Conservation (phyloP, 2,329 filamentous ascomycete genomes). For the Trichoderma polysporum region DNA sequence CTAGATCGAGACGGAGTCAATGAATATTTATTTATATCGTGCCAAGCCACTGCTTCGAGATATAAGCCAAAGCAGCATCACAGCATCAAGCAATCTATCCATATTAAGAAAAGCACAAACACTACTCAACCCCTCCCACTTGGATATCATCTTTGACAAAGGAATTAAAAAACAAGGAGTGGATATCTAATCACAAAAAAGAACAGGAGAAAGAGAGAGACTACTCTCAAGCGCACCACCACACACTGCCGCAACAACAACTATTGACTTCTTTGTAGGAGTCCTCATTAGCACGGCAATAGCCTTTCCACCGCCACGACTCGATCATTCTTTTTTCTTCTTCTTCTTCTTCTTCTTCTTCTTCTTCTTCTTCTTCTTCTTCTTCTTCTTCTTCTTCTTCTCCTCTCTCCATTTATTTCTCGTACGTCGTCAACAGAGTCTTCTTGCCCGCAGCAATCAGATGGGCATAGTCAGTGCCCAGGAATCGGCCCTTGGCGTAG, state of each 20-base stretch:
- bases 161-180: neutral
- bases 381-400: too few relatives aligned
- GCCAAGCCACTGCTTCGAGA: neutral
- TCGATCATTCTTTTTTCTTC: neutral
- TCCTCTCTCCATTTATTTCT: too few relatives aligned
- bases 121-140: neutral
- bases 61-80: neutral
- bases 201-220: neutral
- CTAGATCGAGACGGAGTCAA: too few relatives aligned
- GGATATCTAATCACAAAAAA: slow-evolving; percentile 3
- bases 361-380: too few relatives aligned
- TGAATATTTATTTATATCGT: neutral
- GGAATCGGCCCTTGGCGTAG: slow-evolving; percentile 39
- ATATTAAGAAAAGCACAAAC: neutral
- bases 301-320: neutral
- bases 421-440: slow-evolving; percentile 33
- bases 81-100: neutral
- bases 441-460: slow-evolving; percentile 37
- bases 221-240: neutral
- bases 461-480: slow-evolving; percentile 38
- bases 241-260: neutral
- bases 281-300: neutral
- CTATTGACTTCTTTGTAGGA: neutral
- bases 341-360: neutral
- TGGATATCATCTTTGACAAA: neutral